Base-by-base conservation (phyloP, 2,329 filamentous ascomycete species). In the Metarhizium brunneum region DNA sequence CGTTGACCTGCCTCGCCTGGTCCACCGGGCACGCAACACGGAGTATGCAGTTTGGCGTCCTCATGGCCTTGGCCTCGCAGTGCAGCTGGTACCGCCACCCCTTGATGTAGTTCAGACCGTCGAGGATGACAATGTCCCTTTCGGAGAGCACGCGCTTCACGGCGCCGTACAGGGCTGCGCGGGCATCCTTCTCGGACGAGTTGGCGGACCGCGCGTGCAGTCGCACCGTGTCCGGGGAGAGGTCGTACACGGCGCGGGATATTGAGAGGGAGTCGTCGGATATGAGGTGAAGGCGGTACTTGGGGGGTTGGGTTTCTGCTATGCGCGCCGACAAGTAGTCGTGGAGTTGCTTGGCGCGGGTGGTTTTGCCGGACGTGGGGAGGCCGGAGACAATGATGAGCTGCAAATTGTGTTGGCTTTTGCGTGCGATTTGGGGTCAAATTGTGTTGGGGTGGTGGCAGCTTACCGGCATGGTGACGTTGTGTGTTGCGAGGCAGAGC, bases 71-170 rank as follows among this genome's bases (percentile, higher is more conserved):
- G 42, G 89, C 84, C 71, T 94, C 89, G 73, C 89, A 92, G 69
- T 86, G 87, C 25, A 95, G 76, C 75, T 95, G 89, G 68, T 95
- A 95, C 51, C 90, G 80, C 82, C 88, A 94, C 42, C 89, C 90
- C 70, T 94, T 94, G 73, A 95, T 95, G 71, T 94, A 95, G 71
- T 94, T 94, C 58, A 89, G 74, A 1, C 85, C 84, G 67, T 95
- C 89, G 16, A 90, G 81, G 50, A 95, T 82, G 53, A 94, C 87
- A 56, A 95, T 84, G 65, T 90, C 86, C 64, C 83, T 83, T 56
- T 84, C 80, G 58, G 81, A 84, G 35, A 95, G 77, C 51, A 85
- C 80, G 47, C 89, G 80, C 76, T 92, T 92, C 49, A 92, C 86
- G 58, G 89, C 88, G 58, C 81, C 89, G 68, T 88, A 90, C 55